Conservation (phyloP, 73 alveolate genomes). For the Paramecium tetraurelia region DNA sequence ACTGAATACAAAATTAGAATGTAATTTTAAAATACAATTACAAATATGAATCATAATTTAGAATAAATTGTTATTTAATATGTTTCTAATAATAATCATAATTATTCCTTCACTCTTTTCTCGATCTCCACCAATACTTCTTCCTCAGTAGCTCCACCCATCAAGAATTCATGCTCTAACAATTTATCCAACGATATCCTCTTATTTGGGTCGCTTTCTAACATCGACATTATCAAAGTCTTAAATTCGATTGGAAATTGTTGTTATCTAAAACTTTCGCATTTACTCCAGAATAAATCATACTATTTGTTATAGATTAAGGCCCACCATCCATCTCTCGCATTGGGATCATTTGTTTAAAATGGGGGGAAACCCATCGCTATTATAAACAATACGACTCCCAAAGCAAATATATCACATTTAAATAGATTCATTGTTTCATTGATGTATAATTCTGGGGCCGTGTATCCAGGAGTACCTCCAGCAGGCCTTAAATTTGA, state of each 20-base stretch:
- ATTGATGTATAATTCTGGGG: background rate
- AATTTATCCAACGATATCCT: background rate
- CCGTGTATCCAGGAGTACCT: constrained; percentile 33
- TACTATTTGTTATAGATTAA: background rate
- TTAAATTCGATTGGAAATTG: background rate
- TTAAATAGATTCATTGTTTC: background rate
- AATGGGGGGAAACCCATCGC: constrained; percentile 34
- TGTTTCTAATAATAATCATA: background rate
- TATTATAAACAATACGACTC: constrained; percentile 2
- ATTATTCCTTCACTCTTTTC: background rate
- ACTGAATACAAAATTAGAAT: background rate
- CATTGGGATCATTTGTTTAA: background rate
- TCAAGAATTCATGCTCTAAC: background rate
- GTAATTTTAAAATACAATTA: background rate
- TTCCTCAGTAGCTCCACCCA: background rate
- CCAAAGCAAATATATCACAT: constrained; percentile 22
- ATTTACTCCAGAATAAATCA: background rate
- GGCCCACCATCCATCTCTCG: constrained; percentile 17
- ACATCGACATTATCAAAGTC: background rate
- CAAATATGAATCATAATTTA: background rate
- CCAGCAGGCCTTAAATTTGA: background rate
- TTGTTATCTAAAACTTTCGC: background rate
- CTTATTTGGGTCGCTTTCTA: background rate
- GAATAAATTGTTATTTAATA: background rate
- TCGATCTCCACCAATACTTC: background rate